These are phyloP conservation scores for Piloderma croceum DNA, from an alignment of 768 basidiomycete genomes.

Conservation along the genomic window DNA sequence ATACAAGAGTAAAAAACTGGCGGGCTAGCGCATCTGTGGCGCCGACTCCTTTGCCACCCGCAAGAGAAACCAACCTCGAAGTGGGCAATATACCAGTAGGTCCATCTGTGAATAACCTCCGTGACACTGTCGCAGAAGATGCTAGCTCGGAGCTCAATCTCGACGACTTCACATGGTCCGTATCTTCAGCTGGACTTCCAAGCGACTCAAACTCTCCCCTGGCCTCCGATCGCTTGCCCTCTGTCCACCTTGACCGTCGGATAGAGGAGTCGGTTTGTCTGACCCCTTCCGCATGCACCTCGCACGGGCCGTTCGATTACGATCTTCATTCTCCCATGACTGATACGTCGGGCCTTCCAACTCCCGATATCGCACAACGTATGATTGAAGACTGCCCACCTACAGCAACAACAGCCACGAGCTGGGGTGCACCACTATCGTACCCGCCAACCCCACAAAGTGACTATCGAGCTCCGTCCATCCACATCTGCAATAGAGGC, in stretches of 20 bases:
- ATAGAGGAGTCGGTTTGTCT: slow-evolving; percentile 50
- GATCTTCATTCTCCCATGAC: slow-evolving; percentile 33
- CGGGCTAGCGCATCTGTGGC: slow-evolving; percentile 48
- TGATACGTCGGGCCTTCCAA: slow-evolving; percentile 36
- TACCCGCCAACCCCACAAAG: slow-evolving; percentile 27
- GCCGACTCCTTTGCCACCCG: slow-evolving; percentile 43
- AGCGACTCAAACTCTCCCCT: slow-evolving; percentile 37
- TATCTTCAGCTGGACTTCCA: slow-evolving; percentile 61
- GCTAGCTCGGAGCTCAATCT: slow-evolving; percentile 44
- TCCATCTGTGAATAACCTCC: slow-evolving; percentile 28
- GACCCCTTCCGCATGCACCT: slow-evolving; percentile 50
- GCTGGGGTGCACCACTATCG: slow-evolving; percentile 40
- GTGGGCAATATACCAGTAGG: slow-evolving; percentile 47
- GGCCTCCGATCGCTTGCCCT: slow-evolving; percentile 38
- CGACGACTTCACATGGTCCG: slow-evolving; percentile 66
- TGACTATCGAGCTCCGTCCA: slow-evolving; percentile 30
- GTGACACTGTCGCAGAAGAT: slow-evolving; percentile 18
- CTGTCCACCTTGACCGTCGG: slow-evolving; percentile 53
- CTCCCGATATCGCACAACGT: slow-evolving; percentile 56
- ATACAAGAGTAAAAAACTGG: slow-evolving; percentile 61
- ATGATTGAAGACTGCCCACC: slow-evolving; percentile 48
- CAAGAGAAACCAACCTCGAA: slow-evolving; percentile 46
- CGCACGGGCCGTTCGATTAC: slow-evolving; percentile 50
- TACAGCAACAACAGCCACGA: slow-evolving; percentile 44
- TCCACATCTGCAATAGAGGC: slow-evolving; percentile 36